A percentile compares a stretch with the other conserved stretches of the same genome.
Evolutionary conservation across 345 rosid species (phyloP).

Genomic region (Salix dunnii): DNA sequence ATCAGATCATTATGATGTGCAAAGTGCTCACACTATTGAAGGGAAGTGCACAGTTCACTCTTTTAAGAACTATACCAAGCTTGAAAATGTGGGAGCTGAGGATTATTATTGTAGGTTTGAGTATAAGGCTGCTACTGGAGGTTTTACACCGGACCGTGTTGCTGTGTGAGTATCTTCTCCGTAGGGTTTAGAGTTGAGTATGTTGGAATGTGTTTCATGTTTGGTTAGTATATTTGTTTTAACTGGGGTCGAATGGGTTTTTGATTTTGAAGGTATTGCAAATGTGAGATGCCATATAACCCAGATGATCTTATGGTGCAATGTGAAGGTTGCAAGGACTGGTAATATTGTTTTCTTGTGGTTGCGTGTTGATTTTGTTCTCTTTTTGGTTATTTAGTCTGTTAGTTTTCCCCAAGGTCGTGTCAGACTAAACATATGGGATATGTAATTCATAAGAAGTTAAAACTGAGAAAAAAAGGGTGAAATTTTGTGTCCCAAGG

Average conservation of each 20-base stretch:
- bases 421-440: neutral
- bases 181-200: neutral
- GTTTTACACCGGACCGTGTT: conserved; percentile 74
- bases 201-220: neutral
- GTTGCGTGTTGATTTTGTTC: neutral
- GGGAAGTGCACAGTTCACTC: conserved; percentile 81
- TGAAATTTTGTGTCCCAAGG: neutral
- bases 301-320: conserved; percentile 93
- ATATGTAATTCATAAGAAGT: neutral
- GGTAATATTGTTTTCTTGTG: conserved; percentile 41
- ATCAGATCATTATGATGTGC: conserved; percentile 80
- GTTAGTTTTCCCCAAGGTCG: neutral
- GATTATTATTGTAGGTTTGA: conserved; percentile 84
- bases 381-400: neutral
- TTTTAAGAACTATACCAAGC: conserved; percentile 71
- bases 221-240: neutral
- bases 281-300: conserved; percentile 92
- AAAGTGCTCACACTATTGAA: conserved; percentile 77
- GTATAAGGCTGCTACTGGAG: conserved; percentile 83
- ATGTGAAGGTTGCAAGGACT: conserved; percentile 89
- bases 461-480: neutral
- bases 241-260: neutral
- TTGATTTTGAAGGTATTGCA: conserved; percentile 65
- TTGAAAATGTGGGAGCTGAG: conserved; percentile 69
- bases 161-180: conserved; percentile 67